These are phyloP conservation scores for Trichoderma arundinaceum DNA, from an alignment of 2,329 filamentous ascomycete species.

Conservation along the genomic window DNA sequence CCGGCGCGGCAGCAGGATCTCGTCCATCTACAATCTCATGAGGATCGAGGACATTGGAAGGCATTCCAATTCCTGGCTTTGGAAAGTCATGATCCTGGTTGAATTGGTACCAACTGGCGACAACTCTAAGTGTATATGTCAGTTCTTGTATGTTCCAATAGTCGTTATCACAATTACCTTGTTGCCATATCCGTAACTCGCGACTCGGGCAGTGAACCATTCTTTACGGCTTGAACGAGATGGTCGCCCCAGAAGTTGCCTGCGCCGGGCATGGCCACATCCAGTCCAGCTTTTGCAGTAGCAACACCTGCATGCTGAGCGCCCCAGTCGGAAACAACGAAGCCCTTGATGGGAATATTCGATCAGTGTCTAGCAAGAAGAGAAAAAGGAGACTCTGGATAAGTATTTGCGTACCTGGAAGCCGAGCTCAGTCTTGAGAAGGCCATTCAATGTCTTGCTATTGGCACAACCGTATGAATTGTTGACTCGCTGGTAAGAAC, in stretches of 20 bases:
- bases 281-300: conserved; percentile 68
- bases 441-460: conserved; percentile 67
- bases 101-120: conserved; percentile 63
- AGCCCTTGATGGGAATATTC: conserved; percentile 52
- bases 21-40: conserved; percentile 62
- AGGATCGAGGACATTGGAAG: conserved; percentile 53
- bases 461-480: conserved; percentile 75
- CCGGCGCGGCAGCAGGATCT: conserved; percentile 49
- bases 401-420: conserved; percentile 48
- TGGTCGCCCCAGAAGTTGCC: conserved; percentile 56
- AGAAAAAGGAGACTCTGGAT: neutral
- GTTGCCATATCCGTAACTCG: conserved; percentile 68
- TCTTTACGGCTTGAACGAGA: conserved; percentile 62
- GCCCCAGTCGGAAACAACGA: conserved; percentile 70
- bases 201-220: conserved; percentile 61
- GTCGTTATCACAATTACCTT: conserved; percentile 37
- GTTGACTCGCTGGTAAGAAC: conserved; percentile 73
- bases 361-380: neutral
- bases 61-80: conserved; percentile 58
- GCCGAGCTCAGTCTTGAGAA: conserved; percentile 67
- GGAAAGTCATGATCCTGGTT: conserved; percentile 57
- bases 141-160: neutral
- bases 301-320: conserved; percentile 69
- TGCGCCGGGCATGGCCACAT: conserved; percentile 70
- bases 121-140: conserved; percentile 40